Base-by-base conservation (phyloP, 164 flowering plant species). In the Kingdonia uniflora region DNA sequence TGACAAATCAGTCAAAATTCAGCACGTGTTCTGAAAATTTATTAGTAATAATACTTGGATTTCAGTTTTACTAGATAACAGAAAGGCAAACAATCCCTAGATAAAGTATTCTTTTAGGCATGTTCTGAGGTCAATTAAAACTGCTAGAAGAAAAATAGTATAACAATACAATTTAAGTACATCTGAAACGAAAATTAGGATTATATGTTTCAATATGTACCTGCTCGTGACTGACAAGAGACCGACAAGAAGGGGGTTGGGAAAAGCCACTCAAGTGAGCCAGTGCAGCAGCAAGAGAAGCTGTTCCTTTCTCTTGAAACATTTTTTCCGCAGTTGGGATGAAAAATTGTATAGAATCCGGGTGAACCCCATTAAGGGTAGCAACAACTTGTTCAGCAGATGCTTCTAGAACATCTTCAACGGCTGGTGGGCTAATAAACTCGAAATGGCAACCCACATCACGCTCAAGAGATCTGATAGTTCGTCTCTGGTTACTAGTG, bases 241-340 rank as follows among this genome's bases (percentile, higher is more conserved):
- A 94, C 22, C 95, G 78, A 29, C 89, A 85, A 39, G 97, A 84
- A 51, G 97, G 97, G 57, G 99, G 99, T 47, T 65, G 76, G n/a
- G 99, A 73, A 67, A 92, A 92, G 29, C 99, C 99, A 72, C 97
- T 92, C 69, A 92, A 57, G 33, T 89, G 95, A 13, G 99, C 99
- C 51, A 92, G 60, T 8, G 97, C 99, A 70, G 99, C 97, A 54
- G 99, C 97, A 59, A 92, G 91, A 63, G 95, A 88, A 62, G 57
- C 58, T 45, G 77, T 54, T 59, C 99, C 99, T 67, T 74, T 71
- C 65, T 88, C 81, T 46, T 88, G 89, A 52, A 88, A 71, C 57
- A 87, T 39, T 42, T 72, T 78, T 61, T 88, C 75, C 20, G 97
- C 99, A 65, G 95, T 80, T 65, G 90, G 92, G 23, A 75, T 76